Evolutionary conservation across 2,329 filamentous ascomycete species (phyloP).

Genomic region (Aureobasidium melanogenum): DNA sequence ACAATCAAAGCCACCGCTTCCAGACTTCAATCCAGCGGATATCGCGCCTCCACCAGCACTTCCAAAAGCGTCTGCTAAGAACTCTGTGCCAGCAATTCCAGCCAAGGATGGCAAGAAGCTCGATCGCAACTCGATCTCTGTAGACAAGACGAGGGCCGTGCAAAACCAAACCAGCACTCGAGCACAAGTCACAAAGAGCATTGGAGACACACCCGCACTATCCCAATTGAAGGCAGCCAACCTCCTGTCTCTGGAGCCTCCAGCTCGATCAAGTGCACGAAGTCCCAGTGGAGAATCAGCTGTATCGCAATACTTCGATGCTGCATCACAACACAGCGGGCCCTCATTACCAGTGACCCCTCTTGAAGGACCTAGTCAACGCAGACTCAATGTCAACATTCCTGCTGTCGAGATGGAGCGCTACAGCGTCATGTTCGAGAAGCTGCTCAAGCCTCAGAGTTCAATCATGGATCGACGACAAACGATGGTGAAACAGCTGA

Average conservation of each 20-base stretch:
- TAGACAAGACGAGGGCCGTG: not conserved
- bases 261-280: not conserved
- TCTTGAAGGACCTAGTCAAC: constrained; percentile 12
- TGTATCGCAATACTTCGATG: constrained; percentile 7
- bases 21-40: constrained; percentile 6
- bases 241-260: not conserved
- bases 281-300: constrained; percentile 1
- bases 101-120: not conserved
- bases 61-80: not conserved
- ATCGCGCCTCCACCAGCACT: not conserved
- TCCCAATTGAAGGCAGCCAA: not conserved
- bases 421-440: constrained; percentile 89
- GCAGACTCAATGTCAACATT: constrained; percentile 63
- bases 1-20: constrained; percentile 4
- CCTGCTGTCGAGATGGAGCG: constrained; percentile 73
- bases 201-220: not conserved
- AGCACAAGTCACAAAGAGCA: not conserved
- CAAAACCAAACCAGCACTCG: not conserved
- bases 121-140: not conserved
- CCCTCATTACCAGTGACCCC: not conserved
- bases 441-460: constrained; percentile 48
- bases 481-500: constrained; percentile 19
- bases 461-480: constrained; percentile 25
- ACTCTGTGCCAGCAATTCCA: not conserved
- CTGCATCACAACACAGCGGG: constrained; percentile 2